Percentiles rank a stretch among this genome's conserved stretches.
Evolutionary conservation across 257 asterid genomes (phyloP).

Genomic region (Datura wrightii): DNA sequence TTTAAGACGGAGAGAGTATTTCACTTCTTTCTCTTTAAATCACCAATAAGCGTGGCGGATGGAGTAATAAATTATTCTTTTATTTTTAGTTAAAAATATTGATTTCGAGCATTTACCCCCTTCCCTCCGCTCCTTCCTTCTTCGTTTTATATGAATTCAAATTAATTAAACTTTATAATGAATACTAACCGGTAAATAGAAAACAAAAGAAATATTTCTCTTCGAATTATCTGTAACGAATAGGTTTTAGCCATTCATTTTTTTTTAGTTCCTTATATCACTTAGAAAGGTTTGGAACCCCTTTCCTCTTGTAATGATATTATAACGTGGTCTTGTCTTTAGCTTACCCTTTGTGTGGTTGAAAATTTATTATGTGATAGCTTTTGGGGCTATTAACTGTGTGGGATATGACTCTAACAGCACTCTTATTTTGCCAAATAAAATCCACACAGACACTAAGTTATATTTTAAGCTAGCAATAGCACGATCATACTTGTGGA

Average conservation of each 20-base stretch:
- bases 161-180: neutral
- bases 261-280: neutral
- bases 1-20: neutral
- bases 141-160: neutral
- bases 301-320: neutral
- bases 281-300: neutral
- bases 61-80: neutral
- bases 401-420: no score
- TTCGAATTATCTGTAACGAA: neutral
- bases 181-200: no score
- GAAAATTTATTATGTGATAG: neutral
- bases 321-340: conserved; percentile 12
- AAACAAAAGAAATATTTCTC: neutral
- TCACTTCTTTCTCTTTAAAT: neutral
- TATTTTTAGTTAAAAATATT: neutral
- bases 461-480: no score
- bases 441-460: no score
- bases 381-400: no score
- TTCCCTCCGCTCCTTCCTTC: no score
- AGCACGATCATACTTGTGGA: no score
- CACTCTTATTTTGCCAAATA: no score
- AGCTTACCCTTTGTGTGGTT: neutral
- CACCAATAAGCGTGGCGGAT: neutral
- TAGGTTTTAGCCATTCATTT: neutral
- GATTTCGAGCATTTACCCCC: neutral